Evolutionary conservation across 1,284 basidiomycete species (phyloP), one percentile per base, ranked within the genome.

Genomic region (Cystobasidium pallidum): DNA sequence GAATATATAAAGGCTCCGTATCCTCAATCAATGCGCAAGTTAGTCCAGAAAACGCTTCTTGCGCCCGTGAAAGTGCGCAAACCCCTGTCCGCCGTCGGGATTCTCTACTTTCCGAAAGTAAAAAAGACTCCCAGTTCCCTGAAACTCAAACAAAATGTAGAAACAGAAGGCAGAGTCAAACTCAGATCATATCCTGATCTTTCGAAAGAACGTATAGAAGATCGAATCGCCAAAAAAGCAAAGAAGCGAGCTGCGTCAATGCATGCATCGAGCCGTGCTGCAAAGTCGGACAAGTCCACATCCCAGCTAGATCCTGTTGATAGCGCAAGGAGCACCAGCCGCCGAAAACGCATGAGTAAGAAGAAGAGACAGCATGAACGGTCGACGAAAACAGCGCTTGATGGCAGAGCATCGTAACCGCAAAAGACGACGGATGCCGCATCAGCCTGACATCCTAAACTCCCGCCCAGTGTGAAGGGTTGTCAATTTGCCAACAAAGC

Each of bases 21-120:
- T n/a, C 43, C 62, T 30, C 62, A 64, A 41, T 45, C 62, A 51
- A 3, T 45, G 19, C 62, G 62, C 24, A 64, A 64, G 62, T 28
- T 64, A 11, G 1, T 51, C 45, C 34, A 36, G 2, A 64, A 13
- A 21, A 3, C 47, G 1, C 62, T 64, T 17, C 45, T 47, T 17
- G 24, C 41, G 6, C 43, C 32, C 26, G 21, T 26, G 15, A 30
- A 52, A 17, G 19, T 10, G 2, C 62, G 26, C 15, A 28, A 21
- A 8, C 62, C 47, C 15, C 15, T 43, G 32, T 28, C 62, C 17
- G 11, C 21, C n/a, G 34, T 64, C 4, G 62, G 26, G n/a, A 64
- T 64, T 7, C 39, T 41, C 19, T 64, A 64, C 45, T 34, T 28
- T 3, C 28, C 62, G 15, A 17, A 6, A 28, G 19, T 39, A 2